phyloP scores from a whole-genome alignment of 2,329 filamentous ascomycete species.

The Penicillium carneum region DNA sequence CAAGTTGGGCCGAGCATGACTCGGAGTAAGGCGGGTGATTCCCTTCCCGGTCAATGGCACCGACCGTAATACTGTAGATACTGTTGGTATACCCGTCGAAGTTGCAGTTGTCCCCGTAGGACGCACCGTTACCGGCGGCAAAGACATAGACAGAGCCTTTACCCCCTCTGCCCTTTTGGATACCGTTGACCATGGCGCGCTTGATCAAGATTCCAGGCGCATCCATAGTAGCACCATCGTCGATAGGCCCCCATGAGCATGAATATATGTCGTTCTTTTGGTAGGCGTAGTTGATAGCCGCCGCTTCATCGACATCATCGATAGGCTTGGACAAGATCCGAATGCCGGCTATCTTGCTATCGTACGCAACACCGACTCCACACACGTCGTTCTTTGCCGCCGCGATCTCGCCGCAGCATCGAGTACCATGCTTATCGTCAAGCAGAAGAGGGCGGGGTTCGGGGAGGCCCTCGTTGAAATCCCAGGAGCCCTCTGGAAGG shows the following conservation, averaged over 20 bases:
- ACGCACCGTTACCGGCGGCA: conserved; percentile 91
- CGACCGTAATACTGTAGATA: conserved; percentile 97
- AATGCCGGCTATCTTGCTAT: conserved; percentile 86
- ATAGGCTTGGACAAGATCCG: conserved; percentile 92
- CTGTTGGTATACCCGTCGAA: conserved; percentile 99
- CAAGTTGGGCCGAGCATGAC: conserved; percentile 90
- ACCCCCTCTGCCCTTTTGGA: conserved; percentile 84
- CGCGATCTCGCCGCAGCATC: conserved; percentile 92
- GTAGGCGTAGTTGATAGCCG: conserved; percentile 89
- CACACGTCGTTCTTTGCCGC: conserved; percentile 92
- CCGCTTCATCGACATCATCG: conserved; percentile 88
- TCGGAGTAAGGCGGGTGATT: conserved; percentile 96
- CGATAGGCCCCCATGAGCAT: conserved; percentile 96
- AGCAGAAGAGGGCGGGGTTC: conserved; percentile 81
- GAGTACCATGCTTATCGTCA: conserved; percentile 89
- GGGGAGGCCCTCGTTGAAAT: conserved; percentile 86
- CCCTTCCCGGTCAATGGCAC: conserved; percentile 85
- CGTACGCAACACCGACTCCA: conserved; percentile 93
- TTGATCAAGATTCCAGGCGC: conserved; percentile 87
- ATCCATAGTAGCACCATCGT: conserved; percentile 94
- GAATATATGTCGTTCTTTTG: conserved; percentile 96
- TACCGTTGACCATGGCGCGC: conserved; percentile 86
- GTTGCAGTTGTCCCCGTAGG: conserved; percentile 92
- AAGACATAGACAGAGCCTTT: conserved; percentile 95
- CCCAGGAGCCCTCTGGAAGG: conserved; percentile 88